A percentile compares a stretch with the other conserved stretches of the same genome.
phyloP scores from a whole-genome alignment of 371 early-diverging fungal genomes.

The Apophysomyces sp. region DNA sequence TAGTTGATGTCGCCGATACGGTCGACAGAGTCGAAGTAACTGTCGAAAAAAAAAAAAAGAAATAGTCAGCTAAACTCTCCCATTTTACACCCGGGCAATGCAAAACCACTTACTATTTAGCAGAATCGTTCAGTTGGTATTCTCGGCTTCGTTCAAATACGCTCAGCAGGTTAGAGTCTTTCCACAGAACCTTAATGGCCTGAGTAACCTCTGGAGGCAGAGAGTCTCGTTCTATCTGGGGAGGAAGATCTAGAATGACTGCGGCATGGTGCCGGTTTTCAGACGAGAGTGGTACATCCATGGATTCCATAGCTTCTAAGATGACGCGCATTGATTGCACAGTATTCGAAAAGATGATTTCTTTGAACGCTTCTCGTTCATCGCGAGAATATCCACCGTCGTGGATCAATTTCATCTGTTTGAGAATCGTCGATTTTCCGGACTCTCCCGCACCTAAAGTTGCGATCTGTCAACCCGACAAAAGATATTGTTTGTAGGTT shows the following conservation, averaged over 20 bases:
- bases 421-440: constrained; percentile 95
- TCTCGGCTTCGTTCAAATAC: constrained; percentile 87
- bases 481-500: neutral
- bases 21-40: constrained; percentile 92
- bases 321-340: constrained; percentile 94
- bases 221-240: constrained; percentile 80
- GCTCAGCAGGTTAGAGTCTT: constrained; percentile 78
- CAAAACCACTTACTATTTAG: constrained; percentile 76
- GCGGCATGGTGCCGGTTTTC: constrained; percentile 63
- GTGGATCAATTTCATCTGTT: constrained; percentile 98
- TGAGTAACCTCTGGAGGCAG: constrained; percentile 76
- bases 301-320: constrained; percentile 87
- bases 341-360: constrained; percentile 92
- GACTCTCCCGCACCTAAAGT: constrained; percentile 93
- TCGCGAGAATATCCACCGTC: constrained; percentile 86
- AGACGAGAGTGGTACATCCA: constrained; percentile 68
- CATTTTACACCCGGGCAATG: too few species aligned
- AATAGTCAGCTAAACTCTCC: too few species aligned
- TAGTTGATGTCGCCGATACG: constrained; percentile 80
- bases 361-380: constrained; percentile 89
- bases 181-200: constrained; percentile 83
- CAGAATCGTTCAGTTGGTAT: constrained; percentile 94
- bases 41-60: constrained; percentile 13
- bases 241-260: constrained; percentile 75
- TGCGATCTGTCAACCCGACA: neutral